Conservation (phyloP, 768 basidiomycete genomes). For the Wakefieldia striispora region DNA sequence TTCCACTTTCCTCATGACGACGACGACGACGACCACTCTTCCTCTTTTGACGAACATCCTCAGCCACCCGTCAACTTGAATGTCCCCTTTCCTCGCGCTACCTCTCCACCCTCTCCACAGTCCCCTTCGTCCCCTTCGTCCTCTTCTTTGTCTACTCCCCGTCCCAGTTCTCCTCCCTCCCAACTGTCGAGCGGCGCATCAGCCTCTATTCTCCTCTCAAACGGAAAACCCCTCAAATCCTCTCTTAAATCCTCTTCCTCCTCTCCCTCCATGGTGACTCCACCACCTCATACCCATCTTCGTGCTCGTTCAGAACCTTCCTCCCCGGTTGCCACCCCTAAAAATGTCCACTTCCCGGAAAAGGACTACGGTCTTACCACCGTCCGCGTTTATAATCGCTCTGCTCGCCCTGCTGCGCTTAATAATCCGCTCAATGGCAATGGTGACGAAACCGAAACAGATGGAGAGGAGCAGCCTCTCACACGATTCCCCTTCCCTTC, state of each 20-base stretch:
- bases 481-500: conserved; percentile 26
- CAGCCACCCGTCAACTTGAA: conserved; percentile 2
- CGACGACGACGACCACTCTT: conserved; percentile 24
- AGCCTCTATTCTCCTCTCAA: conserved; percentile 52
- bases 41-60: conserved; percentile 16
- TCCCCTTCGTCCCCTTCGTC: conserved; percentile 10
- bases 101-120: conserved; percentile 12
- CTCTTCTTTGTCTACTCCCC: not conserved
- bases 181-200: conserved; percentile 34
- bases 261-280: conserved; percentile 9
- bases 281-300: conserved; percentile 13
- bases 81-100: conserved; percentile 44
- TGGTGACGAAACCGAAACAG: conserved; percentile 47
- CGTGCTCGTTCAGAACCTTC: conserved; percentile 59
- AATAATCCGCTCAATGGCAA: conserved; percentile 14
- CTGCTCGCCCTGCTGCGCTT: conserved; percentile 67
- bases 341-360: conserved; percentile 88
- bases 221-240: conserved; percentile 84
- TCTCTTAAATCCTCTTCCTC: conserved; percentile 62
- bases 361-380: conserved; percentile 59
- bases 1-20: conserved; percentile 22
- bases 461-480: conserved; percentile 24
- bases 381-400: conserved; percentile 60
- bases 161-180: conserved; percentile 6
- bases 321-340: conserved; percentile 54